Conservation (phyloP, 768 basidiomycete genomes). For the Auricularia cornea region DNA sequence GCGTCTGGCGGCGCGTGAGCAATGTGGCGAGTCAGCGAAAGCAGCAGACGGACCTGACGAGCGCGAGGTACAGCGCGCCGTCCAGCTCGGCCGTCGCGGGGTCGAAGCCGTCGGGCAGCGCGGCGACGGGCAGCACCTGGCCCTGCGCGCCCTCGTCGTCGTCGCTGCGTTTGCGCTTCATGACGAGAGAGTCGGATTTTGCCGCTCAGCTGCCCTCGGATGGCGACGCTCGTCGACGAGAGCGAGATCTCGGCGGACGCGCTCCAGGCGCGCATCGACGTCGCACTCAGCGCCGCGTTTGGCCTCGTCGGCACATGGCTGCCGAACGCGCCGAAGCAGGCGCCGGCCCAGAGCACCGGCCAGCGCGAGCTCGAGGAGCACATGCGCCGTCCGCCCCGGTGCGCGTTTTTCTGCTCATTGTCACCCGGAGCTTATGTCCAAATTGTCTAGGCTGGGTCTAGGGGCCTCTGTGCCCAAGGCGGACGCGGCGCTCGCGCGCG, state of each 20-base stretch:
- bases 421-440: slow-evolving; percentile 4
- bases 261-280: slow-evolving; percentile 75
- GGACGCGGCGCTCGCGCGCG: slow-evolving; percentile 35
- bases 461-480: slow-evolving; percentile 54
- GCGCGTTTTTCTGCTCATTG: slow-evolving; percentile 1
- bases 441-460: slow-evolving; percentile 53
- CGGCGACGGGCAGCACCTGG: slow-evolving; percentile 61
- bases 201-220: too few species aligned
- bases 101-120: slow-evolving; percentile 61
- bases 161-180: slow-evolving; percentile 51
- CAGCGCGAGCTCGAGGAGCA: slow-evolving; percentile 55
- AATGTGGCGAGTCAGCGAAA: slow-evolving; percentile 1
- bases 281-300: slow-evolving; percentile 70
- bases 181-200: too few species aligned
- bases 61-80: slow-evolving; percentile 74
- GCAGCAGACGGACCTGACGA: slow-evolving; percentile 49
- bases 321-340: slow-evolving; percentile 38
- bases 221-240: not conserved
- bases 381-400: slow-evolving; percentile 67
- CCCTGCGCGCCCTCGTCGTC: slow-evolving; percentile 25
- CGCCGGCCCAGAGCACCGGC: slow-evolving; percentile 18
- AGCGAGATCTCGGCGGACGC: slow-evolving; percentile 46
- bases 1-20: slow-evolving; percentile 37
- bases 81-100: slow-evolving; percentile 32
- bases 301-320: slow-evolving; percentile 73